Evolutionary conservation across 306 rosid species (phyloP).

Genomic region (Trifolium dubium): DNA sequence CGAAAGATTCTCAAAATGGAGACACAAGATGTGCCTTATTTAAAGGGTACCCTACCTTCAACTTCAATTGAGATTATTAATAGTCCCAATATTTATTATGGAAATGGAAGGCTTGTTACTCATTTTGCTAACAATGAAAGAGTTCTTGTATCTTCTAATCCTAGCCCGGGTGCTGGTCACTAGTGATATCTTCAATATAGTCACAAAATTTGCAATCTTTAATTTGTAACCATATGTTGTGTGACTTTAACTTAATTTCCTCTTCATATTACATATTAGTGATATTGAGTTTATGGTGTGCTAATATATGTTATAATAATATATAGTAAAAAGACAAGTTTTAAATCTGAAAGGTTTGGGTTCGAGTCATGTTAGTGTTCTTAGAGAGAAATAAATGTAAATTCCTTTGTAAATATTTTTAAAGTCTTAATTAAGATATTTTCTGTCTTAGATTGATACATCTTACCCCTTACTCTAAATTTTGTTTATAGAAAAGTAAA

Average conservation of each 20-base stretch:
- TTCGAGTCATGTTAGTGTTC: too few relatives aligned
- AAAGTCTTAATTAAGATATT: too few relatives aligned
- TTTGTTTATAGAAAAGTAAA: too few relatives aligned
- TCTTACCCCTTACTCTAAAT: too few relatives aligned
- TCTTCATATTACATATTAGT: not conserved
- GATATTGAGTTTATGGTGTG: not conserved
- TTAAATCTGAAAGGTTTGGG: too few relatives aligned
- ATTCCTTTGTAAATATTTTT: too few relatives aligned
- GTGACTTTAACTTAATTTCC: not conserved
- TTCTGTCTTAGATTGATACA: too few relatives aligned
- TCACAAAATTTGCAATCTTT: not conserved
- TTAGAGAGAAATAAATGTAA: too few relatives aligned
- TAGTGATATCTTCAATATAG: not conserved
- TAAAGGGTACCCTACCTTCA: not conserved
- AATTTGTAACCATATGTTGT: not conserved
- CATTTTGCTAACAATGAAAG: slow-evolving; percentile 27
- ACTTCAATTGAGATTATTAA: not conserved
- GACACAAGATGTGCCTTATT: slow-evolving; percentile 5
- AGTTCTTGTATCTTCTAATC: slow-evolving; percentile 8
- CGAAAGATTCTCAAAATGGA: slow-evolving; percentile 42
- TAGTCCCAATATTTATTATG: slow-evolving; percentile 6
- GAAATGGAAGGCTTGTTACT: slow-evolving; percentile 6
- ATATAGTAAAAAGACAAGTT: not conserved
- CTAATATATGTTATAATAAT: not conserved
- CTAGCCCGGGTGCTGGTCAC: slow-evolving; percentile 46